Percentiles rank a stretch among this genome's conserved stretches.
These are phyloP conservation scores for Dothidotthia symphoricarpi DNA, from an alignment of 2,329 filamentous ascomycete genomes.

Conservation along the genomic window DNA sequence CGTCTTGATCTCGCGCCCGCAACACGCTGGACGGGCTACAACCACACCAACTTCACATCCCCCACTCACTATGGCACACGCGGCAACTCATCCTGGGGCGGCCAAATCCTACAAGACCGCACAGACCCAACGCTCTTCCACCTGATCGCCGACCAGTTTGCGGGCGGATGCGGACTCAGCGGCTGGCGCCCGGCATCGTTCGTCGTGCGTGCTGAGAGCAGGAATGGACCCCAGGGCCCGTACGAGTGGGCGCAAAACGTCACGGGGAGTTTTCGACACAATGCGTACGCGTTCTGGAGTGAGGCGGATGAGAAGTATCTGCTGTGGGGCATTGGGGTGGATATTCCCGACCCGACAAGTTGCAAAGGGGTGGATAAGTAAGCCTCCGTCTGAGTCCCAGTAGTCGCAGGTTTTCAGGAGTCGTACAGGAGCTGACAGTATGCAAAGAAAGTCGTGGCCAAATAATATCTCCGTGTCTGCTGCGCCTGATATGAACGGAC, in stretches of 20 bases:
- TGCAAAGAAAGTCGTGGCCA: constrained; percentile 12
- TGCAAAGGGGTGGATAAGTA: constrained; percentile 14
- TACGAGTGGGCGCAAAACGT: constrained; percentile 47
- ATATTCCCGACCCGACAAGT: constrained; percentile 24
- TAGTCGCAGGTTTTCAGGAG: too few relatives aligned
- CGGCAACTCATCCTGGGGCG: constrained; percentile 52
- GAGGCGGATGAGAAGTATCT: constrained; percentile 47
- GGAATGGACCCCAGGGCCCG: constrained; percentile 46
- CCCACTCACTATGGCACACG: constrained; percentile 12
- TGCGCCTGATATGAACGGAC: constrained; percentile 11
- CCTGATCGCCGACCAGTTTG: constrained; percentile 49
- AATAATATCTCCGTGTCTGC: constrained; percentile 22
- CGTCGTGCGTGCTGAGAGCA: constrained; percentile 49
- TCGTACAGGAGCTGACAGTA: too few relatives aligned
- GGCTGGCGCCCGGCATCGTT: constrained; percentile 52
- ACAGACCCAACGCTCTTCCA: constrained; percentile 44
- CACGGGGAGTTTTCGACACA: constrained; percentile 48
- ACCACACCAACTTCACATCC: constrained; percentile 39
- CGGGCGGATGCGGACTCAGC: constrained; percentile 47
- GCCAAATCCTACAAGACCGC: constrained; percentile 48
- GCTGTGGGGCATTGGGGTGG: constrained; percentile 48
- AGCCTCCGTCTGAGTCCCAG: neutral
- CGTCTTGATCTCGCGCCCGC: constrained; percentile 48
- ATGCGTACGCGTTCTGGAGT: constrained; percentile 49
- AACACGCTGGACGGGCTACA: constrained; percentile 46